Conservation (phyloP, 2,329 filamentous ascomycete species). For the Sclerotinia nivalis region DNA sequence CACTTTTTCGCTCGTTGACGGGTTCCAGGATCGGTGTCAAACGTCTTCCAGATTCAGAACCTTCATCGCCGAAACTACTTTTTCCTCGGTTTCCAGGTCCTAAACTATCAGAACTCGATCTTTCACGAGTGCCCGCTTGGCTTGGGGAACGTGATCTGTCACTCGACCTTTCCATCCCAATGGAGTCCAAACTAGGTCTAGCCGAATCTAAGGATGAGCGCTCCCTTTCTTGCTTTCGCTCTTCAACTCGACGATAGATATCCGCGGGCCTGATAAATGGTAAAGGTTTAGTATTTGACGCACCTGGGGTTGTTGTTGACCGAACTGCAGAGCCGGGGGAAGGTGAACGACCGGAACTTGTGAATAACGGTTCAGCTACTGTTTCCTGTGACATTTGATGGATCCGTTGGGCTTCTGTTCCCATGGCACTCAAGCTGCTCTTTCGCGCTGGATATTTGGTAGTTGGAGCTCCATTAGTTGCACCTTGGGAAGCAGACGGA, state of each 20-base stretch:
- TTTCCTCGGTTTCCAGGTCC: slow-evolving; percentile 26
- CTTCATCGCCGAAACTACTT: slow-evolving; percentile 31
- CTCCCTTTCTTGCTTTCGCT: slow-evolving; percentile 64
- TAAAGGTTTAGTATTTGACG: slow-evolving; percentile 53
- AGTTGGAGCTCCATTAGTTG: slow-evolving; percentile 39
- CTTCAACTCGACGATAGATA: slow-evolving; percentile 71
- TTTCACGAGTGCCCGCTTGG: slow-evolving; percentile 32
- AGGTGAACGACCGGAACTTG: slow-evolving; percentile 37
- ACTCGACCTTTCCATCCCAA: slow-evolving; percentile 39
- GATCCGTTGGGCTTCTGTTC: slow-evolving; percentile 36
- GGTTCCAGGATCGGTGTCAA: slow-evolving; percentile 51
- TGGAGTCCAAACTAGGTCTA: slow-evolving; percentile 57
- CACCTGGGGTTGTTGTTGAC: slow-evolving; percentile 42
- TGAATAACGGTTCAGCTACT: slow-evolving; percentile 40
- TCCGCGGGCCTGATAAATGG: slow-evolving; percentile 74
- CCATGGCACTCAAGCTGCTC: slow-evolving; percentile 56
- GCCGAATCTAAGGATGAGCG: slow-evolving; percentile 58
- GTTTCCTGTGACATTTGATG: slow-evolving; percentile 27
- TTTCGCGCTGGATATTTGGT: slow-evolving; percentile 59
- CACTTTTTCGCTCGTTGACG: slow-evolving; percentile 59
- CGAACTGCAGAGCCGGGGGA: slow-evolving; percentile 44
- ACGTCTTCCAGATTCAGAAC: slow-evolving; percentile 43
- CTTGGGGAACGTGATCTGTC: slow-evolving; percentile 36
- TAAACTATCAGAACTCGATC: slow-evolving; percentile 34
- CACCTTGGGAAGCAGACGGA: slow-evolving; percentile 43